Evolutionary conservation across 164 flowering plant genomes (phyloP), one percentile per base, ranked within the genome.

Genomic region (Chimonanthus praecox): DNA sequence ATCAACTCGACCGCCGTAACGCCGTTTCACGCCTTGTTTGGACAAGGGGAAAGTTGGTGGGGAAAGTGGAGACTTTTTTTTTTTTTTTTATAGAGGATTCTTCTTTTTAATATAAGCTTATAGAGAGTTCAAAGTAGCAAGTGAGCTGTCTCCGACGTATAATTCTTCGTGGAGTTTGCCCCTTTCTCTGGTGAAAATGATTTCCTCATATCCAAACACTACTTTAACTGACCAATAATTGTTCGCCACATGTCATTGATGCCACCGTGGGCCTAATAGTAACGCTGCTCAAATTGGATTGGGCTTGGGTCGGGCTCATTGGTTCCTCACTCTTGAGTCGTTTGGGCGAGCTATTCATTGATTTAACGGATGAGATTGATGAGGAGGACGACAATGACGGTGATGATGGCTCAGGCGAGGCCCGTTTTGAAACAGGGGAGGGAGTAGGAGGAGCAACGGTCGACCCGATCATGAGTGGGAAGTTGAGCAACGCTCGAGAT

Each of bases 401-500:
- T 10, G 76, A 49, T 2, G 61, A 62, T 0, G 81, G 70, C 61
- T 78, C 72, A 13, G 81, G 67, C 11, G 80, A 71, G 5, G 62
- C 71, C n/a, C 11, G 65, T 67, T 20, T 74, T 7, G 68, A 3
- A 15, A 44, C 8, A 6, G 64, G 7, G 9, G 16, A 45, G 5
- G 66, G 70, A 16, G 49, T 16, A 47, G 78, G 64, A 3, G 70
- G 16, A 7, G 45, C 58, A 2, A 66, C 72, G 20, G 49, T 43
- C 1, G 82, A 72, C 13, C 79, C 78, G 21, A 81, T 74, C 69
- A 77, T 69, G 43, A 81, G 78, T 0, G 87, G 87, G 73, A 85
- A 85, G 54, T 85, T 85, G 21, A 85, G 80, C 65, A 83, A 61
- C 16, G 87, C 87, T 13, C 82, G 76, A 6, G 82, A 71, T 11